phyloP scores from a whole-genome alignment of 2,329 filamentous ascomycete genomes.

The Cryphonectria naterciae region DNA sequence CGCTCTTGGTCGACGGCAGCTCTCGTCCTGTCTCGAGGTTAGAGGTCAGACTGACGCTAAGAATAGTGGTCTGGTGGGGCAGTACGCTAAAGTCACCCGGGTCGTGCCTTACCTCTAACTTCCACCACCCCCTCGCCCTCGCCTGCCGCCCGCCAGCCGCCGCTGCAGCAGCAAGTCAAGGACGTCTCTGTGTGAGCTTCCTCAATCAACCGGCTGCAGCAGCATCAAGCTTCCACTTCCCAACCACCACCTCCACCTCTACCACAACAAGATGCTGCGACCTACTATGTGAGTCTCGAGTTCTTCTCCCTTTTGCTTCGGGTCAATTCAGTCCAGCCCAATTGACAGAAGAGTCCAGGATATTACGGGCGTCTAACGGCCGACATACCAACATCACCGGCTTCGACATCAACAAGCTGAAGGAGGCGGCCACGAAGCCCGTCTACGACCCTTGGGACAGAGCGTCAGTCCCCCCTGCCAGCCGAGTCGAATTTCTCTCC shows the following conservation, averaged over 20 bases:
- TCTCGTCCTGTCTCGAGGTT: slow-evolving; percentile 13
- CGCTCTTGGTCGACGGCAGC: slow-evolving; percentile 6
- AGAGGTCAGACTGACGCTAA: slow-evolving; percentile 17
- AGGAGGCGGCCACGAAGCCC: slow-evolving; percentile 66
- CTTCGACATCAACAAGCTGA: slow-evolving; percentile 85
- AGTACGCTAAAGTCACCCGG: slow-evolving; percentile 13
- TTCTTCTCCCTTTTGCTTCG: background rate
- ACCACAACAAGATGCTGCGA: slow-evolving; percentile 40
- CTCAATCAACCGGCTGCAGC: slow-evolving; percentile 4
- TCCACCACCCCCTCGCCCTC: background rate
- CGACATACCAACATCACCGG: slow-evolving; percentile 80
- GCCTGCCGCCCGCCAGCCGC: background rate
- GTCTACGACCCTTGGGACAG: slow-evolving; percentile 70
- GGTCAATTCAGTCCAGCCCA: background rate
- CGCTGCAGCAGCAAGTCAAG: slow-evolving; percentile 6
- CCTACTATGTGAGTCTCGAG: slow-evolving; percentile 41
- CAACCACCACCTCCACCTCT: background rate
- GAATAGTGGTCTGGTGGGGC: slow-evolving; percentile 19
- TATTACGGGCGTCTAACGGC: slow-evolving; percentile 56
- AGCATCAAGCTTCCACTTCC: background rate
- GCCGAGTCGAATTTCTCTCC: background rate
- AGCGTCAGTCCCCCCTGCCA: slow-evolving; percentile 51
- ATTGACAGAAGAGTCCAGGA: slow-evolving; percentile 39
- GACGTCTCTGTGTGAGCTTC: slow-evolving; percentile 8
- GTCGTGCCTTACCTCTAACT: slow-evolving; percentile 3